A percentile compares a stretch with the other conserved stretches of the same genome.
These are phyloP conservation scores for Metschnikowia anglica DNA, from an alignment of 805 yeast genomes.

Conservation along the genomic window DNA sequence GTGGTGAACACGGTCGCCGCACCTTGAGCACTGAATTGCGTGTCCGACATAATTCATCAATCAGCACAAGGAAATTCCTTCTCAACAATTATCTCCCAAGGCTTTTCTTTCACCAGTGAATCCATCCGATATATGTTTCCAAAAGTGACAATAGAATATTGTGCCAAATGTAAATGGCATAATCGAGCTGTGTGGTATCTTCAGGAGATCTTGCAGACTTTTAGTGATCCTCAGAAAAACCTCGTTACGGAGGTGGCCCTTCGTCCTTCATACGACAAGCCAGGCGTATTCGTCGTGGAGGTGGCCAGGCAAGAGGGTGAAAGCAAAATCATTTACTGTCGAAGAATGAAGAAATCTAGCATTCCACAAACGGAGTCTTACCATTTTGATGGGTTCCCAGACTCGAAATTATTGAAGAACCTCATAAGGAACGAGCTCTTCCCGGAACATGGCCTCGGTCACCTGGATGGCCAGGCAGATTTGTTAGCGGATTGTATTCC, in stretches of 20 bases:
- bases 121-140: too few species aligned
- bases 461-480: constrained; percentile 46
- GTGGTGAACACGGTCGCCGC: too few species aligned
- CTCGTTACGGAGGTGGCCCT: constrained; percentile 41
- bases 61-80: too few species aligned
- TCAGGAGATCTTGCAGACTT: constrained; percentile 84
- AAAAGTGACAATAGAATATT: constrained; percentile 65
- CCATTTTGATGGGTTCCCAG: constrained; percentile 77
- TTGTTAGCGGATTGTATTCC: constrained; percentile 16
- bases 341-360: constrained; percentile 46
- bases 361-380: constrained; percentile 29
- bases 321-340: constrained; percentile 47
- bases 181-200: constrained; percentile 84
- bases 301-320: constrained; percentile 10
- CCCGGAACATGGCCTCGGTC: constrained; percentile 60
- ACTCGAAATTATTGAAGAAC: constrained; percentile 74
- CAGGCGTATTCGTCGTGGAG: constrained; percentile 23
- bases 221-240: constrained; percentile 43
- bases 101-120: too few species aligned
- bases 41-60: too few species aligned
- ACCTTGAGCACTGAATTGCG: too few species aligned
- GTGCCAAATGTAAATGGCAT: constrained; percentile 87
- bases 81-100: too few species aligned
- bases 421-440: constrained; percentile 57
- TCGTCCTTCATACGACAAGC: constrained; percentile 25